phyloP scores from a whole-genome alignment of 2,329 filamentous ascomycete species.

The Alternaria hordeiaustralica region DNA sequence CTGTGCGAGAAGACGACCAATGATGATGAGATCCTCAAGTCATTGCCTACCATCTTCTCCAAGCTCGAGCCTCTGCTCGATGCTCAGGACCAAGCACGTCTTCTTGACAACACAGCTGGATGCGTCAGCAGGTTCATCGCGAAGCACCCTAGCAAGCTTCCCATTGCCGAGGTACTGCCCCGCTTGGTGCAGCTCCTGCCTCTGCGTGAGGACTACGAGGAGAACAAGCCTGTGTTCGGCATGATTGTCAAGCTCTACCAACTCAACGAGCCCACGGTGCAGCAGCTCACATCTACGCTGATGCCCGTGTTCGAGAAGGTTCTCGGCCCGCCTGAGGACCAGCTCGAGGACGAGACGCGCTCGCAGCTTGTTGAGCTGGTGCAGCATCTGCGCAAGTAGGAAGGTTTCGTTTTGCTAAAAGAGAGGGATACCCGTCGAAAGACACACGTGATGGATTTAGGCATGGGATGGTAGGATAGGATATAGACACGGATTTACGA shows the following conservation, averaged over 20 bases:
- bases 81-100: conserved; percentile 76
- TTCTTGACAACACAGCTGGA: conserved; percentile 91
- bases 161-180: conserved; percentile 81
- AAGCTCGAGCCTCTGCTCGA: conserved; percentile 87
- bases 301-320: conserved; percentile 76
- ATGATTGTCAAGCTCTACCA: conserved; percentile 89
- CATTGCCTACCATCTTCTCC: conserved; percentile 77
- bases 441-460: conserved; percentile 28
- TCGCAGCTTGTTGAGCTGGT: conserved; percentile 70
- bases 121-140: conserved; percentile 92
- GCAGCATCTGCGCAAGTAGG: conserved; percentile 54
- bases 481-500: conserved; percentile 31
- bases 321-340: conserved; percentile 73
- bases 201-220: conserved; percentile 90
- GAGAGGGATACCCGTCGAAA: conserved; percentile 36
- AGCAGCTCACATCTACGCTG: conserved; percentile 72
- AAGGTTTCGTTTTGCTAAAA: conserved; percentile 23
- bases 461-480: conserved; percentile 12
- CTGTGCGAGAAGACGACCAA: conserved; percentile 83
- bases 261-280: conserved; percentile 71
- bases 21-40: conserved; percentile 73
- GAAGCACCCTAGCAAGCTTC: conserved; percentile 82
- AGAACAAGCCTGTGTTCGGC: conserved; percentile 92
- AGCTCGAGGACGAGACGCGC: conserved; percentile 76
- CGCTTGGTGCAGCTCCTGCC: conserved; percentile 80